Evolutionary conservation across 2,329 filamentous ascomycete genomes (phyloP), one percentile per base, ranked within the genome.

Genomic region (Colletotrichum navitas): DNA sequence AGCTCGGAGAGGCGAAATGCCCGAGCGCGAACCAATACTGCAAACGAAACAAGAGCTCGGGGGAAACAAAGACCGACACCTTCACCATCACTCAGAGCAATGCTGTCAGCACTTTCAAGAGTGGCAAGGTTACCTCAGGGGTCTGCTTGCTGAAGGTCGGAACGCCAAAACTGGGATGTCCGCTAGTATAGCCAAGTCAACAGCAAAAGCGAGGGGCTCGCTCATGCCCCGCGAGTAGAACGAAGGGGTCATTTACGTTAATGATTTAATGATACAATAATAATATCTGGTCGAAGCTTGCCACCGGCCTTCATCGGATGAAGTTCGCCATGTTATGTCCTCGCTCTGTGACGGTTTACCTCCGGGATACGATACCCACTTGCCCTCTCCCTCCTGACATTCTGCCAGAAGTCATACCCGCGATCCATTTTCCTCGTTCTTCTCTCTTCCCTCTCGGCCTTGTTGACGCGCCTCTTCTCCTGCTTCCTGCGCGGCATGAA

Each of bases 331-430:
- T 47, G 29, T 32, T 36, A 61, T 36, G 32, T 14, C 2, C 24
- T 49, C 51, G 64, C 10, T 26, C 52, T 70, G 18, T 75, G 78
- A 75, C 74, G 77, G 41, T 84, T 84, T 74, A 82, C 81, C 64
- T 80, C 79, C 2, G 82, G 82, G 16, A 84, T 82, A 11, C 75
- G 73, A 69, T 84, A 84, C 11, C 80, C 82, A 24, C 76, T 78
- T 55, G 83, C 82, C 74, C 82, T 78, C 75, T 83, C 81, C 58
- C 80, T 55, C 51, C 81, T 74, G 52, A 84, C 80, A 51, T 79
- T 79, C 72, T 81, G 81, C 82, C 82, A 84, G 56, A 84, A 84
- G 58, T 84, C 82, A 55, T 82, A 84, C 47, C 76, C 76, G 62
- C 83, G 81, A 71, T 77, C 78, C 32, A 49, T 76, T 52, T 77